Conservation (phyloP, 257 asterid genomes). For the Nicotiana paniculata region DNA sequence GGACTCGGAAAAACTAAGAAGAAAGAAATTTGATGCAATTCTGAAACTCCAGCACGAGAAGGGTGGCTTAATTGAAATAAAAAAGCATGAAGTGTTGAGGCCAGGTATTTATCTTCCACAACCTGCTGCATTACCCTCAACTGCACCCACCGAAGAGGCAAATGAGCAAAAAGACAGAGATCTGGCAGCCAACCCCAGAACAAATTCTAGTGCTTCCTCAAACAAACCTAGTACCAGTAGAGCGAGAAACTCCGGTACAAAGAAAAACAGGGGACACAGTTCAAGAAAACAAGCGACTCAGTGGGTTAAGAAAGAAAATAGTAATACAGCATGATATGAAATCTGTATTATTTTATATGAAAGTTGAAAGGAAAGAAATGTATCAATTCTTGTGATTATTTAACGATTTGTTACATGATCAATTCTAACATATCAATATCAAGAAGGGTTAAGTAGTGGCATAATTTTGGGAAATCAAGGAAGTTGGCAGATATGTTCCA, state of each 20-base stretch:
- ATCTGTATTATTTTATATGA: not conserved
- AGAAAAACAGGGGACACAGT: constrained; percentile 43
- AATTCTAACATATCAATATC: not conserved
- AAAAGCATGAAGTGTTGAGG: constrained; percentile 51
- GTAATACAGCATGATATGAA: not conserved
- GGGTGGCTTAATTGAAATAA: constrained; percentile 72
- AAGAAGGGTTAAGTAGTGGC: not conserved
- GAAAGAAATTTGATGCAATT: constrained; percentile 54
- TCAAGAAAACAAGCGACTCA: constrained; percentile 53
- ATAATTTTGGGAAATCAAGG: not conserved
- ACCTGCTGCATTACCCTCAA: constrained; percentile 33
- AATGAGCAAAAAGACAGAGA: constrained; percentile 22
- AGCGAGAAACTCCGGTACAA: constrained; percentile 28
- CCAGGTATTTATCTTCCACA: constrained; percentile 86
- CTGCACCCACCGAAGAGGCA: constrained; percentile 22
- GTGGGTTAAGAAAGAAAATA: constrained; percentile 55
- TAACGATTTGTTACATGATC: not conserved
- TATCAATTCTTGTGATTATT: not conserved
- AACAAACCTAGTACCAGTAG: constrained; percentile 43
- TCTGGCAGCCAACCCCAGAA: constrained; percentile 19
- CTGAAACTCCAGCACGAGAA: constrained; percentile 68
- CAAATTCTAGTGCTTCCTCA: constrained; percentile 37
- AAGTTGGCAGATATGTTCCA: not conserved
- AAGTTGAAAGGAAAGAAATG: not conserved
- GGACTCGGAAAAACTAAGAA: constrained; percentile 55